These are phyloP conservation scores for Aquilaria agallochum DNA, from an alignment of 441 rosid species.

Conservation along the genomic window DNA sequence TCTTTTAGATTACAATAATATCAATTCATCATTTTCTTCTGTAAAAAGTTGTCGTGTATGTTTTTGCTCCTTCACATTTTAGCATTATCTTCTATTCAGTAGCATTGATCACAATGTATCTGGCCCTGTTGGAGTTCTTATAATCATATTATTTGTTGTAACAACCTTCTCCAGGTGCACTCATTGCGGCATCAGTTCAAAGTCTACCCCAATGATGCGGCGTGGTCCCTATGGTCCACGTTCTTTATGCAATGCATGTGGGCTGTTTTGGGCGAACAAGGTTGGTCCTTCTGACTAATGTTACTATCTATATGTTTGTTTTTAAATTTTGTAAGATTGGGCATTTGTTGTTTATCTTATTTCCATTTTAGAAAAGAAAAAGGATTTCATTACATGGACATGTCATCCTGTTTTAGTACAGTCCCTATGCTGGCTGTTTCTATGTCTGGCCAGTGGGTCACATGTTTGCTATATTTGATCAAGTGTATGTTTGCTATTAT, in stretches of 20 bases:
- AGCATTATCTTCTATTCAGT: conserved; percentile 1
- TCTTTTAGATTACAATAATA: not conserved
- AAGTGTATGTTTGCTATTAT: too few species aligned
- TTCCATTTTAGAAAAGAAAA: too few species aligned
- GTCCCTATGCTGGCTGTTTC: too few species aligned
- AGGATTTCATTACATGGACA: too few species aligned
- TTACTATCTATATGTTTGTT: too few species aligned
- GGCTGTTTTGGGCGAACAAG: conserved; percentile 94
- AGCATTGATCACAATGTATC: not conserved
- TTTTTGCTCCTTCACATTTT: not conserved
- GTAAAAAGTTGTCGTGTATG: not conserved
- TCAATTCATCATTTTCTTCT: not conserved
- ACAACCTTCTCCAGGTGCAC: conserved; percentile 52
- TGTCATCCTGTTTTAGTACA: too few species aligned
- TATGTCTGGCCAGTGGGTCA: too few species aligned
- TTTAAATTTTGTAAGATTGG: too few species aligned
- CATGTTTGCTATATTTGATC: too few species aligned
- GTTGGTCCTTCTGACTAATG: conserved; percentile 28
- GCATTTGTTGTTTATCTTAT: too few species aligned
- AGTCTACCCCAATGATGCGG: conserved; percentile 97
- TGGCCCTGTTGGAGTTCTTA: not conserved
- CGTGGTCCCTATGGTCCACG: conserved; percentile 97
- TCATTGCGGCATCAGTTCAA: conserved; percentile 85
- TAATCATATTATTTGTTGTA: conserved; percentile 4
- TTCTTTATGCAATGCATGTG: conserved; percentile 99